Base-by-base conservation (phyloP, 331 rosid species). In the Quercus lobata region DNA sequence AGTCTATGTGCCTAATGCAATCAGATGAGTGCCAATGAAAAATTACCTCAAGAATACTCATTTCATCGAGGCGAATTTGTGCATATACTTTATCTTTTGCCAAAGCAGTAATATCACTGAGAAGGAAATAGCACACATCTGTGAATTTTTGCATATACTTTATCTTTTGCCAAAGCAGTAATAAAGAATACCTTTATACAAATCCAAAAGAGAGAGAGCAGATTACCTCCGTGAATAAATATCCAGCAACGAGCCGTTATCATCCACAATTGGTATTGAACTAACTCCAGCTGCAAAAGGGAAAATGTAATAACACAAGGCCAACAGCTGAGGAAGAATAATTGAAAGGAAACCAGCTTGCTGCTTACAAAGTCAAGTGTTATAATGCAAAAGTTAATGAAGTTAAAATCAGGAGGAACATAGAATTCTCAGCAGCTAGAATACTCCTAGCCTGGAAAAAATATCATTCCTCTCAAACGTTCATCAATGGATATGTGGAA, bases 31-130 rank as follows among this genome's bases (percentile, higher is more conserved):
- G 29, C 15, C 62, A 37, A 29, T 35, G 21, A 35, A 80, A 63
- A 69, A 68, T 77, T 79, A 88, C 92, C 92, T 88, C 88, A 76
- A 82, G 90, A 73, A 88, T 80, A 65, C 81, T 88, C 73, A 86
- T 86, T 54, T 88, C 85, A 24, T 84, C 87, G 0, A 86, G 85
- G 65, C 77, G 80, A 71, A 84, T 86, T 52, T 80, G 79, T 57
- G 88, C 84, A 84, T 88, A 88, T 71, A 88, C 90, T 82, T 82
- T 88, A 72, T 88, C 92, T 78, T 88, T 88, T 66, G 92, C 92
- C 90, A 88, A 82, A 58, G 92, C 88, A 58, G 92, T 88, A 73
- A 88, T 88, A 68, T 88, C 90, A 35, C 92, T 88, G 78, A 52
- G 76, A 83, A 79, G 71, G 73, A 77, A 82, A 79, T 32, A 71